A percentile compares a stretch with the other conserved stretches of the same genome.
These are phyloP conservation scores for Diphasiastrum complanatum DNA, from an alignment of 83 land plant genomes.

Conservation along the genomic window DNA sequence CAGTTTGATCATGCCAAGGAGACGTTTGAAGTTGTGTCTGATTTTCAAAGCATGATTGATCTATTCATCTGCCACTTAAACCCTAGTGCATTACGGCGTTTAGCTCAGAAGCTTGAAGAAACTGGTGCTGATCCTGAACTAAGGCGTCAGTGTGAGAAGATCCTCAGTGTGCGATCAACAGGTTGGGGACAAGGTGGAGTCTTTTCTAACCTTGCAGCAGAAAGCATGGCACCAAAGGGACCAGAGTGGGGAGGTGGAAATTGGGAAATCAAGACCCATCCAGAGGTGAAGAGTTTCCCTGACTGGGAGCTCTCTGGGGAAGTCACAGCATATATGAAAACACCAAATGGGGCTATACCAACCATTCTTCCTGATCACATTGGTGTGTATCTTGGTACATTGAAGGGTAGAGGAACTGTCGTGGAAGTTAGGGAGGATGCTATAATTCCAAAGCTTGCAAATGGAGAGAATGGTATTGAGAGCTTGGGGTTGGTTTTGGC, in stretches of 20 bases:
- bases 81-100: slow-evolving; percentile 93
- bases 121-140: slow-evolving; percentile 70
- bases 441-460: slow-evolving; percentile 47
- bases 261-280: slow-evolving; percentile 90
- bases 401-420: slow-evolving; percentile 90
- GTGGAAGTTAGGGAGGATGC: slow-evolving; percentile 83
- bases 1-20: slow-evolving; percentile 99
- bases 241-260: slow-evolving; percentile 99
- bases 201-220: slow-evolving; percentile 94
- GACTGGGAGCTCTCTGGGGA: slow-evolving; percentile 95
- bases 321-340: slow-evolving; percentile 97
- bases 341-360: slow-evolving; percentile 76
- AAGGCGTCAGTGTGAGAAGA: slow-evolving; percentile 78
- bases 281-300: slow-evolving; percentile 52
- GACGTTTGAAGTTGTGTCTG: slow-evolving; percentile 89
- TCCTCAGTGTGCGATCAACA: slow-evolving; percentile 75
- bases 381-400: slow-evolving; percentile 89
- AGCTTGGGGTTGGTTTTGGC: slow-evolving; percentile 3
- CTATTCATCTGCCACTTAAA: slow-evolving; percentile 93
- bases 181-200: slow-evolving; percentile 93
- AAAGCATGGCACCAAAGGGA: slow-evolving; percentile 97
- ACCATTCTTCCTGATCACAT: slow-evolving; percentile 84
- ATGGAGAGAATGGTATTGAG: slow-evolving; percentile 24
- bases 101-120: slow-evolving; percentile 87
- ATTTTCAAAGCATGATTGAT: slow-evolving; percentile 89